Evolutionary conservation across 345 rosid species (phyloP).

Genomic region (Erysimum cheiranthoides): DNA sequence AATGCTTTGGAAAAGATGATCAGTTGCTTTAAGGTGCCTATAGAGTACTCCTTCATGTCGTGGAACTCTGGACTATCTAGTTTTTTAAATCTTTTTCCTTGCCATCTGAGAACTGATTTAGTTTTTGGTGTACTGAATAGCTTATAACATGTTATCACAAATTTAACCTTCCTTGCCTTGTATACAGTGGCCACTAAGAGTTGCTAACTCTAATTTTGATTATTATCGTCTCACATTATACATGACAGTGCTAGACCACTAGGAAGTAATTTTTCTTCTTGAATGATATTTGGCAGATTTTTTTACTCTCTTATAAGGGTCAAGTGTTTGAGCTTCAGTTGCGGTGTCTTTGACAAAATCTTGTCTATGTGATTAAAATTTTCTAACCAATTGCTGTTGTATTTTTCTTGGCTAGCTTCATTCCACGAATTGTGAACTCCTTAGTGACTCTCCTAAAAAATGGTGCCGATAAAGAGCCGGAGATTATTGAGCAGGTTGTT

Average conservation of each 20-base stretch:
- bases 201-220: constrained; percentile 11
- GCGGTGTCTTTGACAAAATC: constrained; percentile 14
- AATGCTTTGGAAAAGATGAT: constrained; percentile 18
- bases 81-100: neutral
- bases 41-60: constrained; percentile 1
- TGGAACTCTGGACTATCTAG: neutral
- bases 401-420: constrained; percentile 57
- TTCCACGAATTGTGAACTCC: constrained; percentile 67
- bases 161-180: neutral
- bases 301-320: constrained; percentile 11
- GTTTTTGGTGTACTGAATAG: neutral
- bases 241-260: constrained; percentile 1
- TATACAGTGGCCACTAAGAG: constrained; percentile 11
- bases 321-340: constrained; percentile 5
- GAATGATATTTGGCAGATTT: constrained; percentile 19
- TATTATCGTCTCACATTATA: constrained; percentile 1
- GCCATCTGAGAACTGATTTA: neutral
- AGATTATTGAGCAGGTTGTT: constrained; percentile 86
- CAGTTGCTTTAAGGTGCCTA: constrained; percentile 12
- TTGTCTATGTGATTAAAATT: neutral
- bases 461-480: constrained; percentile 91
- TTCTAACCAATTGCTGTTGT: constrained; percentile 27
- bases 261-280: neutral
- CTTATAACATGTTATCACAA: constrained; percentile 4
- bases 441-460: constrained; percentile 62